These are phyloP conservation scores for Ceratocystis colombiana DNA, from an alignment of 2,329 filamentous ascomycete species.

Conservation along the genomic window DNA sequence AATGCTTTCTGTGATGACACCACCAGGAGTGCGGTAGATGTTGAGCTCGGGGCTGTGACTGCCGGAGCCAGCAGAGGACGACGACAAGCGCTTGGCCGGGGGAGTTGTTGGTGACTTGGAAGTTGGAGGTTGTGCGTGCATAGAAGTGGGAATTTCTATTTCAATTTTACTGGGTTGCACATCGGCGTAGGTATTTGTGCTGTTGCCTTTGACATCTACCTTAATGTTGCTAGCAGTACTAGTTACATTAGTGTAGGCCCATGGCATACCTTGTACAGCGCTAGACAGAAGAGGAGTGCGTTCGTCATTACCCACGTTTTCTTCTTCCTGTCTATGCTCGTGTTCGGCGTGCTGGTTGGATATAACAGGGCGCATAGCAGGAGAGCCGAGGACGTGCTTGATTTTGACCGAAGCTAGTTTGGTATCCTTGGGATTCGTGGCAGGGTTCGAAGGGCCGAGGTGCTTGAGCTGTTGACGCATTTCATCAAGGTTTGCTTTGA, in stretches of 20 bases:
- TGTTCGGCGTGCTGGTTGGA: background rate
- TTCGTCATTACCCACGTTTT: slow-evolving; percentile 28
- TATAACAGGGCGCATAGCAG: slow-evolving; percentile 22
- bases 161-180: background rate
- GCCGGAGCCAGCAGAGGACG: background rate
- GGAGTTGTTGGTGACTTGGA: slow-evolving; percentile 1
- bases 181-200: slow-evolving; percentile 7
- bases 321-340: slow-evolving; percentile 25
- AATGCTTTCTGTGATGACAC: slow-evolving; percentile 71
- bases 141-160: background rate
- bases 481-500: slow-evolving; percentile 52
- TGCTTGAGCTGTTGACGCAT: slow-evolving; percentile 54
- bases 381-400: slow-evolving; percentile 39
- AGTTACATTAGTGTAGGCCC: background rate
- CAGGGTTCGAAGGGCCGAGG: slow-evolving; percentile 57
- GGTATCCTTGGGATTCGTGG: slow-evolving; percentile 53
- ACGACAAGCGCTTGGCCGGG: background rate
- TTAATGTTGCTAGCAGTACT: slow-evolving; percentile 28
- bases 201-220: slow-evolving; percentile 22
- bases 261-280: background rate
- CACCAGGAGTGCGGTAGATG: slow-evolving; percentile 48
- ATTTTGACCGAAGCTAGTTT: slow-evolving; percentile 56
- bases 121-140: background rate
- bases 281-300: slow-evolving; percentile 30
- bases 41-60: slow-evolving; percentile 19